Percentiles rank a stretch among this genome's conserved stretches.
Evolutionary conservation across 2,329 filamentous ascomycete species (phyloP).

Genomic region (Ilyonectria robusta): DNA sequence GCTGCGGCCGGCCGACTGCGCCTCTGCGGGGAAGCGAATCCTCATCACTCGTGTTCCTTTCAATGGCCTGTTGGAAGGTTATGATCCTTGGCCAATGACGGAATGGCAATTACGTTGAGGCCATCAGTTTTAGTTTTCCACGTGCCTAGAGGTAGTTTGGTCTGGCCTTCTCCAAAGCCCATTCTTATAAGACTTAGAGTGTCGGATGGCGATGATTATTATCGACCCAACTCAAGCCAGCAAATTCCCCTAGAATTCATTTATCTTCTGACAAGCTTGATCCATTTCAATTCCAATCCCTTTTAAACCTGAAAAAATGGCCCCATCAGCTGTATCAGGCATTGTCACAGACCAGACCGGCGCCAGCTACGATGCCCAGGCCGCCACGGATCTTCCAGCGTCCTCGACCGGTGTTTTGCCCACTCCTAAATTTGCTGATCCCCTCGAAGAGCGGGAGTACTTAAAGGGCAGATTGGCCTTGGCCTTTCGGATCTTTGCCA

Average conservation of each 20-base stretch:
- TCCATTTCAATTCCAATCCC: background rate
- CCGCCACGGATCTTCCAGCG: background rate
- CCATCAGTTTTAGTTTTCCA: no score
- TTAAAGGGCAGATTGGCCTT: conserved; percentile 68
- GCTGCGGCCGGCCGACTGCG: no score
- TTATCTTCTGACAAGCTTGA: background rate
- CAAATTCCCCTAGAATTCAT: background rate
- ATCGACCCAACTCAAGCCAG: background rate
- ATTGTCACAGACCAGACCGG: background rate
- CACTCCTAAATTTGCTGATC: conserved; percentile 17
- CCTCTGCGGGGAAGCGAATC: no score
- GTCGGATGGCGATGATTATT: no score
- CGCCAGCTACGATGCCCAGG: background rate
- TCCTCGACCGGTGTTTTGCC: background rate
- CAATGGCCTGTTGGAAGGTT: no score
- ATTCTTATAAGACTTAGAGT: no score
- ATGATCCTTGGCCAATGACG: no score
- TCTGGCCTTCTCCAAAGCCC: no score
- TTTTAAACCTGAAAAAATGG: background rate
- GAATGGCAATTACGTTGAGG: no score
- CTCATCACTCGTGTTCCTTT: no score
- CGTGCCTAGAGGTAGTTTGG: no score
- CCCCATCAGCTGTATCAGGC: background rate
- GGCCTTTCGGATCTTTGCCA: conserved; percentile 71
- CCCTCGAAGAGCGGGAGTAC: conserved; percentile 60